phyloP scores from a whole-genome alignment of 2,329 filamentous ascomycete genomes.

The Dactylella cylindrospora region DNA sequence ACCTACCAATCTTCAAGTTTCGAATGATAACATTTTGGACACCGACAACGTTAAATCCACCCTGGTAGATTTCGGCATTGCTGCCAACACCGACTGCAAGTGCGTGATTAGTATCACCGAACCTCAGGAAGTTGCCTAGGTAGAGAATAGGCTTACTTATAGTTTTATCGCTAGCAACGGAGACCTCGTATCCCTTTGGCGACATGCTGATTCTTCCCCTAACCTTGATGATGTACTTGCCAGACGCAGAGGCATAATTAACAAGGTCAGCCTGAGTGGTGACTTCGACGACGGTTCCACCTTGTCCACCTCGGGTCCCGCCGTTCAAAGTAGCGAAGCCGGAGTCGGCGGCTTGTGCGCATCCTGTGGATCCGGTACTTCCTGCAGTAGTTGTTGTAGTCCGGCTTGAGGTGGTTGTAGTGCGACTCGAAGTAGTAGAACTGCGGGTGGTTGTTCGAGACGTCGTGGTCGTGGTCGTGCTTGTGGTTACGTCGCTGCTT shows the following conservation, averaged over 20 bases:
- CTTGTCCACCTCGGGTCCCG: constrained; percentile 40
- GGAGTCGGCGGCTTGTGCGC: constrained; percentile 24
- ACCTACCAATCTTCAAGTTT: constrained; percentile 39
- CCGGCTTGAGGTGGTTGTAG: no score
- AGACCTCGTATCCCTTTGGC: constrained; percentile 41
- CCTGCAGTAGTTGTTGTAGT: no score
- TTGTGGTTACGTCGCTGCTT: no score
- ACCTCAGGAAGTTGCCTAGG: no score
- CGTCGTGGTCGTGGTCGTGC: no score
- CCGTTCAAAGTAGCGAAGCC: constrained; percentile 45
- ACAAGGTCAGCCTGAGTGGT: constrained; percentile 37
- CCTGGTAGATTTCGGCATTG: constrained; percentile 20
- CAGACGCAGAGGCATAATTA: constrained; percentile 32
- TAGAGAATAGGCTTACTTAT: no score
- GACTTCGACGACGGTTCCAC: constrained; percentile 35
- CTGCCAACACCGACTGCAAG: constrained; percentile 43
- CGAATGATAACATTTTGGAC: constrained; percentile 42
- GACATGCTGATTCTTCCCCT: constrained; percentile 32
- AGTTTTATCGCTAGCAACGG: constrained; percentile 43
- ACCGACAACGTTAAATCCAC: constrained; percentile 38
- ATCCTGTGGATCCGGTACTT: no score
- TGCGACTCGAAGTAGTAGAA: no score
- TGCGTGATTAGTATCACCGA: no score
- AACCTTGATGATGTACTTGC: constrained; percentile 43
- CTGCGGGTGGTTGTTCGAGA: no score